Percentiles rank a stretch among this genome's conserved stretches.
Evolutionary conservation across 495 filamentous ascomycete genomes (phyloP).

Genomic region (Daldinia decipiens): DNA sequence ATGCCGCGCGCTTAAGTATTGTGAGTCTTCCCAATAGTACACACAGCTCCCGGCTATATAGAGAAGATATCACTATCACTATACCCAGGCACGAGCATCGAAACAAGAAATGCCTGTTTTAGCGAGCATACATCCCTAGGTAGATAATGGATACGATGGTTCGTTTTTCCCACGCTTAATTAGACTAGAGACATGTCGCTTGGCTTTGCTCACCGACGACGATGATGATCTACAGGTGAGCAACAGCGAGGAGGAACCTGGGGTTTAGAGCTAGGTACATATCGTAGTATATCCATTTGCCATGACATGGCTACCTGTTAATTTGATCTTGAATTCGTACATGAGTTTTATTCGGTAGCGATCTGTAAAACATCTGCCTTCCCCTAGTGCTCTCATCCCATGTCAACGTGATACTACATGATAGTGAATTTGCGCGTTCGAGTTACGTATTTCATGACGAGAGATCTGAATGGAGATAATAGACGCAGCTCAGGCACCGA

Average conservation of each 20-base stretch:
- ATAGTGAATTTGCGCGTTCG: conserved; percentile 25
- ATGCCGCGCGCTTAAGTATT: neutral
- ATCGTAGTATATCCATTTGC: neutral
- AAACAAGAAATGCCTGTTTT: neutral
- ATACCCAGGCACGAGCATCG: neutral
- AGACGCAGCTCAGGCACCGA: conserved; percentile 41
- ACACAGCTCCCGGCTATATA: neutral
- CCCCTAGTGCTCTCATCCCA: neutral
- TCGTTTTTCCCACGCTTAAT: neutral
- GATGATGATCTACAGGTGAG: neutral
- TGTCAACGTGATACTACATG: neutral
- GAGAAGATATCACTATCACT: neutral
- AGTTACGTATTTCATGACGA: conserved; percentile 40
- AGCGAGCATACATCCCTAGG: conserved; percentile 1
- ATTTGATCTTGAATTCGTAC: neutral
- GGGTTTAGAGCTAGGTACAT: neutral
- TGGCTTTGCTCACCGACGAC: neutral
- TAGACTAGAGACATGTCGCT: neutral
- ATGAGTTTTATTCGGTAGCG: neutral
- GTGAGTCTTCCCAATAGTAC: neutral
- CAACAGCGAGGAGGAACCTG: neutral
- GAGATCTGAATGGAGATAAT: conserved; percentile 20
- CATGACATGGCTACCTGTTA: neutral
- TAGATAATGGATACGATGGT: conserved; percentile 1
- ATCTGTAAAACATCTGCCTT: neutral